A percentile compares a stretch with the other conserved stretches of the same genome.
Conservation (phyloP, 805 yeast genomes). For the Kluyveromyces nonfermentans region DNA sequence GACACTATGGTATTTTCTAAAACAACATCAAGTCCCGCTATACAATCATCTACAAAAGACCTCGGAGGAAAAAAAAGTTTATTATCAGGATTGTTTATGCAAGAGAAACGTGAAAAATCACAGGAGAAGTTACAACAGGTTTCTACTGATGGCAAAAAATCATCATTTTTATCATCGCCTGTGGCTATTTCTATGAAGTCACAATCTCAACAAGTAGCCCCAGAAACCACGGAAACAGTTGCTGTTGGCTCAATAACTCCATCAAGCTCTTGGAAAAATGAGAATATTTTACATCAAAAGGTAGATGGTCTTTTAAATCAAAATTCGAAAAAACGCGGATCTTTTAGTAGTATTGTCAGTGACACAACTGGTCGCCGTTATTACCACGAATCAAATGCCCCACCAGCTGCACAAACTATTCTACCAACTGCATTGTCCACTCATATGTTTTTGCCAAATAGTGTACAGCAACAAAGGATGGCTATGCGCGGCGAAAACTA, state of each 20-base stretch:
- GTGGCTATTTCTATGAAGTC: neutral
- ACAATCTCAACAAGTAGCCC: constrained; percentile 2
- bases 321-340: constrained; percentile 18
- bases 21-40: constrained; percentile 5
- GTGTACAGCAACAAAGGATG: constrained; percentile 22
- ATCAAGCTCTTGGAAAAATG: constrained; percentile 6
- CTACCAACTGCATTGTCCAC: constrained; percentile 54
- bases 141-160: neutral
- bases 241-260: constrained; percentile 27
- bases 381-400: constrained; percentile 44
- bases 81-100: constrained; percentile 24
- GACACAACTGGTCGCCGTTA: constrained; percentile 29
- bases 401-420: constrained; percentile 48
- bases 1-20: constrained; percentile 22
- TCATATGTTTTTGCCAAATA: constrained; percentile 51
- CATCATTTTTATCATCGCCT: neutral
- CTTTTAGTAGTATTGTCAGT: constrained; percentile 30
- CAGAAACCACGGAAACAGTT: constrained; percentile 10
- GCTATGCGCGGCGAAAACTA: constrained; percentile 10
- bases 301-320: too few species aligned
- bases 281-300: neutral
- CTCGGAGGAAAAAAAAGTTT: constrained; percentile 21
- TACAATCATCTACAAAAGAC: constrained; percentile 5
- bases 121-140: neutral
- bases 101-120: constrained; percentile 8